Percentiles rank a stretch among this genome's conserved stretches.
These are phyloP conservation scores for Singerocomus inundabilis DNA, from an alignment of 1,284 basidiomycete species.

Conservation along the genomic window DNA sequence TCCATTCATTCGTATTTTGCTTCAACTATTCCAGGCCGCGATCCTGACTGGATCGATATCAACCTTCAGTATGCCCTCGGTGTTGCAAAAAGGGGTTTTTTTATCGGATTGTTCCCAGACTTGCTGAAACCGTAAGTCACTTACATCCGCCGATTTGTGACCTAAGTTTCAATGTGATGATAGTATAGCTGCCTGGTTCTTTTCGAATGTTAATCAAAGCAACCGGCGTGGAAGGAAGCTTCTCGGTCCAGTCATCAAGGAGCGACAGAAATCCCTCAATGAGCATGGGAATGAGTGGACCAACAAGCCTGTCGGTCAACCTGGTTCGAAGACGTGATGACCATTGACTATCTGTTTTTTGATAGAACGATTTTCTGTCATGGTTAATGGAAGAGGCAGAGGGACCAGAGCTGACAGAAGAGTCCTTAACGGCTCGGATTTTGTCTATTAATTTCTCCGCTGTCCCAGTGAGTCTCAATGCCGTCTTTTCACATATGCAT, in stretches of 20 bases:
- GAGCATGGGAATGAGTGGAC: too few relatives aligned
- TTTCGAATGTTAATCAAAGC: too few relatives aligned
- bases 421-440: constrained; percentile 33
- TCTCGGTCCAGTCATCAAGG: too few relatives aligned
- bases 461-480: constrained; percentile 29
- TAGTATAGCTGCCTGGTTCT: too few relatives aligned
- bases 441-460: constrained; percentile 41
- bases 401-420: constrained; percentile 27
- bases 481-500: not conserved
- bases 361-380: constrained; percentile 41
- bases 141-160: not conserved
- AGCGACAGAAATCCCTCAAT: too few relatives aligned
- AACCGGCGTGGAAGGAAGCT: too few relatives aligned
- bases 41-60: constrained; percentile 39
- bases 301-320: too few relatives aligned
- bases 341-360: constrained; percentile 21
- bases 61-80: constrained; percentile 35
- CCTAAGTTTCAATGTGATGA: too few relatives aligned
- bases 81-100: constrained; percentile 26
- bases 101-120: constrained; percentile 37
- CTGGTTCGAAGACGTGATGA: not conserved
- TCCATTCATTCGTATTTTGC: not conserved
- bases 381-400: constrained; percentile 46
- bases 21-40: constrained; percentile 34
- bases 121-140: constrained; percentile 39